Evolutionary conservation across 495 filamentous ascomycete genomes (phyloP).

Genomic region (Chaetomium fimeti): DNA sequence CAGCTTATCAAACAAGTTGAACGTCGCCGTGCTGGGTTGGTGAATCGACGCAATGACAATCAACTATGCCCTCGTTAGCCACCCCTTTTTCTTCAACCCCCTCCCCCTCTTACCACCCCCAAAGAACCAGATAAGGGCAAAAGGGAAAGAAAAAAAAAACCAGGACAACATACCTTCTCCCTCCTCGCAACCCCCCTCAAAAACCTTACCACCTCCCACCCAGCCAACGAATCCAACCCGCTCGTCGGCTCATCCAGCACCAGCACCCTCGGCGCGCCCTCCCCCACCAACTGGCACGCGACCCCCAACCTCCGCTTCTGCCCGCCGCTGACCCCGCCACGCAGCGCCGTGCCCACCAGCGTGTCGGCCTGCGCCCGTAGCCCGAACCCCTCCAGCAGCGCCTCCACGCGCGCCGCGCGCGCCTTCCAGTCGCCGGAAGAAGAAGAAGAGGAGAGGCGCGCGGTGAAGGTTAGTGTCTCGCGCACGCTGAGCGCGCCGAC

Average conservation of each 20-base stretch:
- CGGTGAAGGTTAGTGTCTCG: conserved; percentile 76
- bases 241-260: conserved; percentile 83
- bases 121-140: background rate
- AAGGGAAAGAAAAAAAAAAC: conserved; percentile 31
- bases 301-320: conserved; percentile 78
- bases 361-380: conserved; percentile 65
- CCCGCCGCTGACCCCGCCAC: conserved; percentile 76
- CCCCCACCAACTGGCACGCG: conserved; percentile 74
- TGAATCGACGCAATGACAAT: conserved; percentile 73
- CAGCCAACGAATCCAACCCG: conserved; percentile 75
- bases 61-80: conserved; percentile 56
- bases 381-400: conserved; percentile 80
- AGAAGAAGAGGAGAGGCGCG: conserved; percentile 56
- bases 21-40: conserved; percentile 74
- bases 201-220: conserved; percentile 78
- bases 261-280: conserved; percentile 61
- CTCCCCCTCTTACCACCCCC: background rate
- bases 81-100: conserved; percentile 35
- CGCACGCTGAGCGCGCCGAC: conserved; percentile 73
- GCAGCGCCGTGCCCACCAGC: conserved; percentile 67
- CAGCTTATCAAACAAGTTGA: conserved; percentile 75
- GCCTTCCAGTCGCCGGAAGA: conserved; percentile 44
- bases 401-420: conserved; percentile 75
- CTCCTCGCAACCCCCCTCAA: conserved; percentile 64
- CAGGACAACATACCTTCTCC: conserved; percentile 65